These are phyloP conservation scores for Uronychia setigera DNA, from an alignment of 73 alveolate species.

Conservation along the genomic window DNA sequence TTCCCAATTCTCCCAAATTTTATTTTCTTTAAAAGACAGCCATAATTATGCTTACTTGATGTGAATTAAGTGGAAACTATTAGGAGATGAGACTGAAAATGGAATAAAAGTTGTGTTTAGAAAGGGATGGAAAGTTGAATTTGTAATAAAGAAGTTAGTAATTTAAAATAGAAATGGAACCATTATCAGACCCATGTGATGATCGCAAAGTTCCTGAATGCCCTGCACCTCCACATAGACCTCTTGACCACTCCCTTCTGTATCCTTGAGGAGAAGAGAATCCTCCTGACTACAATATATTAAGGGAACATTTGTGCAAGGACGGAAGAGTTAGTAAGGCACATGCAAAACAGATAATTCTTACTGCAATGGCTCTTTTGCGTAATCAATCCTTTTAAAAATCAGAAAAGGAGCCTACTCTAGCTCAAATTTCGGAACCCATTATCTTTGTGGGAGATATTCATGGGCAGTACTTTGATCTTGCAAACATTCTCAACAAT, in stretches of 20 bases:
- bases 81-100: too few species aligned
- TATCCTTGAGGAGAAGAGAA: constrained; percentile 1
- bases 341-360: background rate
- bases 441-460: constrained; percentile 68
- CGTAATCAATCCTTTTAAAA: background rate
- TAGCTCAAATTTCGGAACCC: background rate
- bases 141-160: too few species aligned
- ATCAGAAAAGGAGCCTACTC: constrained; percentile 34
- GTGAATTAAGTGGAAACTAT: too few species aligned
- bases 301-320: background rate
- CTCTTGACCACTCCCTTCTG: constrained; percentile 52
- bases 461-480: constrained; percentile 83
- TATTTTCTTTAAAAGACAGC: too few species aligned
- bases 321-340: constrained; percentile 4
- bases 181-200: constrained; percentile 63
- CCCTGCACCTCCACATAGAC: constrained; percentile 72
- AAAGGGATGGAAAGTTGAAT: too few species aligned
- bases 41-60: too few species aligned
- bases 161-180: too few species aligned
- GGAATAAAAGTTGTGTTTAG: too few species aligned
- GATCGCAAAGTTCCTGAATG: constrained; percentile 69
- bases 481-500: constrained; percentile 68
- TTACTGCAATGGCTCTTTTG: background rate
- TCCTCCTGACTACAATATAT: background rate
- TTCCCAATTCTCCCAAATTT: too few species aligned